A percentile compares a stretch with the other conserved stretches of the same genome.
phyloP scores from a whole-genome alignment of 2,329 filamentous ascomycete species.

The Ophiocordyceps sinensis region DNA sequence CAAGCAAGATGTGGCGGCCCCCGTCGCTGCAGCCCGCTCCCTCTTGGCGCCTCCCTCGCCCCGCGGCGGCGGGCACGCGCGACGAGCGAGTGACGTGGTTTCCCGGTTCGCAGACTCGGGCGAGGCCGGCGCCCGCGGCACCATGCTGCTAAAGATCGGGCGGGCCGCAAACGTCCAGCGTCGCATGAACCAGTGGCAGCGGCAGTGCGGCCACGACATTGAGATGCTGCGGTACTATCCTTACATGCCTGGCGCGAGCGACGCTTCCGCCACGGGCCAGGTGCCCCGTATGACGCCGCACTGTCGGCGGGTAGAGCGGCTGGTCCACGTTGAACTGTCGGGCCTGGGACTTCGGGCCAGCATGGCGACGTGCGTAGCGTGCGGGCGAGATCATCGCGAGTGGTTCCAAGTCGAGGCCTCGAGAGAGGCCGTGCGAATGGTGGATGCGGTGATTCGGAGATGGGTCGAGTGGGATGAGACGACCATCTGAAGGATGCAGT shows the following conservation, averaged over 20 bases:
- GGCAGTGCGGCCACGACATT: conserved; percentile 81
- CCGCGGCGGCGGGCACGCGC: conserved; percentile 17
- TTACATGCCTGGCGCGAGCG: conserved; percentile 41
- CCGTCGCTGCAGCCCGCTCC: conserved; percentile 43
- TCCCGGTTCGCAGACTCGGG: conserved; percentile 29
- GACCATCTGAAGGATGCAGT: conserved; percentile 1
- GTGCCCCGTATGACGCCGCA: conserved; percentile 62
- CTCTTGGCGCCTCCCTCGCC: conserved; percentile 38
- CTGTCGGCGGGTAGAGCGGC: conserved; percentile 72
- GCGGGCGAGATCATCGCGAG: conserved; percentile 76
- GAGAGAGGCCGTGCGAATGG: conserved; percentile 51
- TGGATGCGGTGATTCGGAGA: conserved; percentile 56
- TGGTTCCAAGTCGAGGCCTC: conserved; percentile 86
- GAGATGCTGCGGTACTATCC: conserved; percentile 88
- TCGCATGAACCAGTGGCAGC: conserved; percentile 81
- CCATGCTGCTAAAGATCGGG: conserved; percentile 54
- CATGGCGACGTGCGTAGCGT: conserved; percentile 51
- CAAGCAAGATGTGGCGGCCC: conserved; percentile 34
- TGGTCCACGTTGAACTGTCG: conserved; percentile 82
- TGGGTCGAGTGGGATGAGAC: conserved; percentile 78
- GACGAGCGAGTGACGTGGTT: conserved; percentile 41
- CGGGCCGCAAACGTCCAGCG: conserved; percentile 72
- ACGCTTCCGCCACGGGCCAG: conserved; percentile 11
- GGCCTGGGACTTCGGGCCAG: conserved; percentile 40
- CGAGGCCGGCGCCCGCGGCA: conserved; percentile 28